Evolutionary conservation across 148 eudicot species (phyloP).

Genomic region (Pouteria glomerata): DNA sequence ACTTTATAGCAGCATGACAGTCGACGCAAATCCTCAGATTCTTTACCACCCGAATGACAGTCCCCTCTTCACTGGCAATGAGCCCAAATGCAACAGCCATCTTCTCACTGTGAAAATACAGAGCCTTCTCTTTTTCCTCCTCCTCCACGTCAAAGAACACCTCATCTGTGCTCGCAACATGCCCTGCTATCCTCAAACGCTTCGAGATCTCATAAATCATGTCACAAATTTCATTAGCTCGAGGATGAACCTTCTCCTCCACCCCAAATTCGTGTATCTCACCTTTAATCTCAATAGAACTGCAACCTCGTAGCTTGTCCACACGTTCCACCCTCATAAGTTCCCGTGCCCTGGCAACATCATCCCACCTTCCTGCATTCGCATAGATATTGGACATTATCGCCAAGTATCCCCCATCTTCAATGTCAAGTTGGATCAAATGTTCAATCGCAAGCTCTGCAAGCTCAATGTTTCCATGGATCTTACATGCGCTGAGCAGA

Average conservation of each 20-base stretch:
- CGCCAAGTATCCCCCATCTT: constrained; percentile 19
- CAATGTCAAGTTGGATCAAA: constrained; percentile 15
- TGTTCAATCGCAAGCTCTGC: constrained; percentile 18
- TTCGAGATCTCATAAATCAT: constrained; percentile 20
- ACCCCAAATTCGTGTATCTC: constrained; percentile 21
- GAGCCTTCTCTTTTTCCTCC: constrained; percentile 25
- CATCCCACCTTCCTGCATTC: constrained; percentile 23
- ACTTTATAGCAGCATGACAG: constrained; percentile 24
- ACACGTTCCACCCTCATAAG: constrained; percentile 13
- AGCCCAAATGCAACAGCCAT: constrained; percentile 30
- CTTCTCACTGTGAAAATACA: constrained; percentile 21
- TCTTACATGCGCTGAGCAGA: constrained; percentile 15
- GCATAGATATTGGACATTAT: constrained; percentile 24
- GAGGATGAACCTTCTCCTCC: constrained; percentile 20
- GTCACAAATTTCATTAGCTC: constrained; percentile 10
- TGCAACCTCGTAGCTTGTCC: constrained; percentile 14
- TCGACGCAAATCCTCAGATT: constrained; percentile 21
- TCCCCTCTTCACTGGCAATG: constrained; percentile 9
- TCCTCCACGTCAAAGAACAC: constrained; percentile 28
- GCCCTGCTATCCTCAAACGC: constrained; percentile 20
- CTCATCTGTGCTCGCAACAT: constrained; percentile 18
- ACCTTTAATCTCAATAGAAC: constrained; percentile 18
- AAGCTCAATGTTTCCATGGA: constrained; percentile 18
- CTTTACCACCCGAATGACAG: constrained; percentile 21
- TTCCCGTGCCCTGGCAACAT: constrained; percentile 11